Evolutionary conservation across 495 filamentous ascomycete genomes (phyloP), one percentile per base, ranked within the genome.

Genomic region (Penicillium goetzii): DNA sequence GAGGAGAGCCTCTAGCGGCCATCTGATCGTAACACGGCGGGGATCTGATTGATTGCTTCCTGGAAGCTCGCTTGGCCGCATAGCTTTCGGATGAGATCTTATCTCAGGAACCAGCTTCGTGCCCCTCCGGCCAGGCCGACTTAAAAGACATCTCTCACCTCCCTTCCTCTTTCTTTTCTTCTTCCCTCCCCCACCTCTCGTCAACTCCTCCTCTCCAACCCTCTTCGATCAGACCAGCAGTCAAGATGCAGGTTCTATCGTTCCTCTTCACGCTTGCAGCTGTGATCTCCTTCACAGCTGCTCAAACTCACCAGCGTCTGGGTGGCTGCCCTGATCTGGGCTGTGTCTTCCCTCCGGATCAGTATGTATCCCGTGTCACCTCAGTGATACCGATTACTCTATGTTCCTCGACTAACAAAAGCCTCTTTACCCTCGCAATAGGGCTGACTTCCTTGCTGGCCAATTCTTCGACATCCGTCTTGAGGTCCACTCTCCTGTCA

Each of bases 381-480:
- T 25, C 19, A 25, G 10, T 15, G 50, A 28, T 56, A n/a, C 15
- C 21, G 32, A 38, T 11, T 14, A 34, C 52, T 14, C n/a, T 23
- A 9, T 21, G 25, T 2, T 14, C 8, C 5, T 21, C 15, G 17
- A 43, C 45, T 56, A 33, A 49, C n/a, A 43, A 7, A 62, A 19
- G 33, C 17, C 11, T 6, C 17, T 10, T 28, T 21, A 28, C 8
- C 32, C 32, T 1, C 23, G 17, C 23, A 5, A 6, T 32, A 83
- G 80, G 60, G 78, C 79, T 38, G 89, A 92, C 65, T 91, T 92
- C 79, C 80, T 92, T 0, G 81, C 89, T 3, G 89, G 89, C 28
- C 88, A 91, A 71, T 86, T 82, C 68, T 92, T 92, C 68, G 89
- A 92, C 72, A 86, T 92, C 60, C 86, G 89, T 26, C 82, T 92